Evolutionary conservation across 805 yeast genomes (phyloP).

Genomic region (Kluyveromyces starmeri): DNA sequence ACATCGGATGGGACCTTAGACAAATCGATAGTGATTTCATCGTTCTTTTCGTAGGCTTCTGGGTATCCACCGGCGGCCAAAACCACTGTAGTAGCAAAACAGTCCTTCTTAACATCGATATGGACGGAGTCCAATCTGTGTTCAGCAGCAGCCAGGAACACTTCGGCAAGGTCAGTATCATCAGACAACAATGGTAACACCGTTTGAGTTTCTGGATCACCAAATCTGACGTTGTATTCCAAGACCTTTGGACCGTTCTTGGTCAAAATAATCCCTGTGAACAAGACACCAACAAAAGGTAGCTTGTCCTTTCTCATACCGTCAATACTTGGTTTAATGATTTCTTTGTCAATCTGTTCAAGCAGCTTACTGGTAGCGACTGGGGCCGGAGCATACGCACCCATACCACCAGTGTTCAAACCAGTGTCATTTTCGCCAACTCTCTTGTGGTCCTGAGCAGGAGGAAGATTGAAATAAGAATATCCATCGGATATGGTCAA

Average conservation of each 20-base stretch:
- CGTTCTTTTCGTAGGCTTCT: conserved; percentile 76
- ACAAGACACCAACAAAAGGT: conserved; percentile 93
- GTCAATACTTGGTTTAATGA: conserved; percentile 84
- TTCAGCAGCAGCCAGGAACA: conserved; percentile 89
- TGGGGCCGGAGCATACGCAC: conserved; percentile 98
- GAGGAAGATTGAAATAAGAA: conserved; percentile 80
- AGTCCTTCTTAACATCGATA: conserved; percentile 42
- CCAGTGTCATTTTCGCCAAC: conserved; percentile 91
- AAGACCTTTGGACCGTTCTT: conserved; percentile 87
- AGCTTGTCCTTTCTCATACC: conserved; percentile 94
- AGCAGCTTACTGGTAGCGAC: conserved; percentile 73
- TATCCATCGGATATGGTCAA: conserved; percentile 92
- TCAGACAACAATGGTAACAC: conserved; percentile 77
- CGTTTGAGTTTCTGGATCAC: conserved; percentile 98
- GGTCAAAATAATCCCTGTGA: conserved; percentile 90
- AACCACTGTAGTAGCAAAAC: conserved; percentile 85
- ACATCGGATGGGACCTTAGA: conserved; percentile 33
- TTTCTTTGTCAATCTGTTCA: conserved; percentile 57
- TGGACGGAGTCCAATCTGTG: conserved; percentile 82
- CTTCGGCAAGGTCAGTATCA: conserved; percentile 86
- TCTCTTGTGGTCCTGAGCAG: conserved; percentile 98
- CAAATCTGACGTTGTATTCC: conserved; percentile 96
- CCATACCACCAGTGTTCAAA: conserved; percentile 98
- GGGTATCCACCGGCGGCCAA: conserved; percentile 98
- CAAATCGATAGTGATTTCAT: conserved; percentile 52